Conservation (phyloP, 148 eudicot species). For the Rhododendron mucronatum region DNA sequence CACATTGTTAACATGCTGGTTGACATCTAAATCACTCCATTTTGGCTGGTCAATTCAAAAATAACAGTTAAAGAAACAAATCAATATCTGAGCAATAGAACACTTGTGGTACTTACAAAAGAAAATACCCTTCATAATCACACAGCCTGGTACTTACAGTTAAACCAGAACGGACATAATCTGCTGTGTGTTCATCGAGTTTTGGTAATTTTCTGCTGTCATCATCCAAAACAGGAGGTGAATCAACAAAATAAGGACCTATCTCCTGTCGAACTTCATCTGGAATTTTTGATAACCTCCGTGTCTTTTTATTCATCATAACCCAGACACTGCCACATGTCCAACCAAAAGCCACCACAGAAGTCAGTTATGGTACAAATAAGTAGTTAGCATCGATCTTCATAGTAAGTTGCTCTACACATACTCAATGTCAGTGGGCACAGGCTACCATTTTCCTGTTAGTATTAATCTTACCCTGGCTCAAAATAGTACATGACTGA, state of each 20-base stretch:
- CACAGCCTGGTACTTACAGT: constrained; percentile 50
- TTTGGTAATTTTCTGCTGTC: constrained; percentile 80
- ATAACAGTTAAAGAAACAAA: constrained; percentile 1
- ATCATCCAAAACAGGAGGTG: constrained; percentile 78
- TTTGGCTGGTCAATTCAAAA: constrained; percentile 56
- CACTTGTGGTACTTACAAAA: neutral
- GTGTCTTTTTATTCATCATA: constrained; percentile 93
- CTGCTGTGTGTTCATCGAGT: constrained; percentile 72
- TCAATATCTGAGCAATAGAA: neutral
- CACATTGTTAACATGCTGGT: constrained; percentile 98
- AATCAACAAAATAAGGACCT: constrained; percentile 62
- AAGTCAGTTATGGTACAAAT: neutral
- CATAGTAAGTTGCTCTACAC: neutral
- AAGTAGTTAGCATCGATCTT: neutral
- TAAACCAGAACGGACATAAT: constrained; percentile 57
- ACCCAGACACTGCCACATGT: constrained; percentile 69
- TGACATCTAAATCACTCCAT: constrained; percentile 96
- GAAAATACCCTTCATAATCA: neutral
- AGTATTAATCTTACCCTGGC: neutral
- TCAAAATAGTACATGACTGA: neutral
- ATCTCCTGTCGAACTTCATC: constrained; percentile 93
- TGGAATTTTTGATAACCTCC: constrained; percentile 89
- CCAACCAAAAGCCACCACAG: constrained; percentile 46
- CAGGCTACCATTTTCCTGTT: neutral
- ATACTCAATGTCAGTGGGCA: neutral